Base-by-base conservation (phyloP, 352 stramenopile species). In the Globisporangium ultimum region DNA sequence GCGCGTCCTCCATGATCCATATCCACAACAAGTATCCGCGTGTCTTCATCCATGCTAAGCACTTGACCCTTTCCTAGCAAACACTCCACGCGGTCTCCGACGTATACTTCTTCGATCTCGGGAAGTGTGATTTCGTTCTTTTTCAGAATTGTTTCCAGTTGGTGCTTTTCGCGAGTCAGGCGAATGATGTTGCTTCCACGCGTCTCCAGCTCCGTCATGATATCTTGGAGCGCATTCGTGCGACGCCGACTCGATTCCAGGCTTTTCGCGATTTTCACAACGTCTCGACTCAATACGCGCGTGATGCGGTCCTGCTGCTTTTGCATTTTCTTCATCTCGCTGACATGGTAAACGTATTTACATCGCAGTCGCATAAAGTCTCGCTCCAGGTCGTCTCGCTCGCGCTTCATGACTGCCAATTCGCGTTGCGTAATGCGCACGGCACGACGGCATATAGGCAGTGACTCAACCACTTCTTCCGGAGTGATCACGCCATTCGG, bases 381-480 rank as follows among this genome's bases (percentile, higher is more conserved):
- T 22, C 81, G 67, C 60, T 93, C 84, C n/a, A 93, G 62, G 47
- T 93, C 81, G 58, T 91, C 76, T 5, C 81, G 80, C 58, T 93
- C 81, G 58, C 74, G 81, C 53, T 78, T 85, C 62, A 93, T 74
- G 8, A 78, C 76, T 42, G 61, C 54, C 21, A 91, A 68, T 49
- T 93, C 84, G 17, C 81, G 72, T 53, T 93, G 81, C 47, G 84
- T 91, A 42, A 93, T 75, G 15, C 80, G 79, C 54, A 93, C 80
- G 22, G 84, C 81, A 18, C 80, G 82, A 40, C 81, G 74, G 47
- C 76, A 84, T 42, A 69, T 66, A 1, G 84, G 84, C 14, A 93
- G 68, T 17, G 81, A 77, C 68, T 88, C 78, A 10, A 93, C 72
- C 46, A 93, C 65, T 55, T 91, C 84, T 58, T 93, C 84, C 0